Percentiles rank a stretch among this genome's conserved stretches.
Conservation (phyloP, 495 filamentous ascomycete genomes). For the Talaromyces stipitatus region DNA sequence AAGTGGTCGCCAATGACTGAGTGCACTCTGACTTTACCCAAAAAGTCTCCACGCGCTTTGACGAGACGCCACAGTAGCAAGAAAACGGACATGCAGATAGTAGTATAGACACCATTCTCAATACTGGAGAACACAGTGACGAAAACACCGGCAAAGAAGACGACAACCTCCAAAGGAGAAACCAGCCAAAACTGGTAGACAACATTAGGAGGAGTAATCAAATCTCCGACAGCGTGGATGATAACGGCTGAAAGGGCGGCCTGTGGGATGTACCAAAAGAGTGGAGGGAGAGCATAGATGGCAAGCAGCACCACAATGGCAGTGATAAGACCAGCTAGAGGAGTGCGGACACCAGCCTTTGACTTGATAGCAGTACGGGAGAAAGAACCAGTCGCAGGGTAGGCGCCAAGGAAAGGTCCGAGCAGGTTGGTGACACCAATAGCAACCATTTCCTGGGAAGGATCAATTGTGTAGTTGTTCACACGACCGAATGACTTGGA, state of each 20-base stretch:
- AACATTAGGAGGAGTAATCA: conserved; percentile 90
- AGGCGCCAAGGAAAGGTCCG: conserved; percentile 88
- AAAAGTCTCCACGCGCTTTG: conserved; percentile 78
- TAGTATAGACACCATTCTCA: conserved; percentile 88
- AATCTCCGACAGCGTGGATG: conserved; percentile 92
- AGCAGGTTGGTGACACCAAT: conserved; percentile 91
- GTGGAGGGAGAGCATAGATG: conserved; percentile 82
- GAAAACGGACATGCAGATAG: conserved; percentile 64
- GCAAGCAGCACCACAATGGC: conserved; percentile 84
- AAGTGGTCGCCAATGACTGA: conserved; percentile 82
- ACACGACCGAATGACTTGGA: conserved; percentile 95
- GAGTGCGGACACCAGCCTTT: conserved; percentile 91
- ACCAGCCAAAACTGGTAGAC: conserved; percentile 96
- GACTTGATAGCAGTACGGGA: conserved; percentile 97
- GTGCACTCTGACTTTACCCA: conserved; percentile 82
- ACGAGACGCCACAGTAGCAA: conserved; percentile 81
- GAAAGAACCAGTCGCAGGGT: conserved; percentile 94
- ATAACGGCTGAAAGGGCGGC: conserved; percentile 87
- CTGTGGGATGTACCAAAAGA: conserved; percentile 93
- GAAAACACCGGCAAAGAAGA: conserved; percentile 91
- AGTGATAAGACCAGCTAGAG: conserved; percentile 87
- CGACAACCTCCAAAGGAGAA: conserved; percentile 79
- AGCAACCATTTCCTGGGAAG: conserved; percentile 92
- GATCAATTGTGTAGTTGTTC: conserved; percentile 98
- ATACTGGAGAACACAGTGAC: conserved; percentile 85